Evolutionary conservation across 2,329 filamentous ascomycete genomes (phyloP), one percentile per base, ranked within the genome.

Genomic region (Aureobasidium zeae): DNA sequence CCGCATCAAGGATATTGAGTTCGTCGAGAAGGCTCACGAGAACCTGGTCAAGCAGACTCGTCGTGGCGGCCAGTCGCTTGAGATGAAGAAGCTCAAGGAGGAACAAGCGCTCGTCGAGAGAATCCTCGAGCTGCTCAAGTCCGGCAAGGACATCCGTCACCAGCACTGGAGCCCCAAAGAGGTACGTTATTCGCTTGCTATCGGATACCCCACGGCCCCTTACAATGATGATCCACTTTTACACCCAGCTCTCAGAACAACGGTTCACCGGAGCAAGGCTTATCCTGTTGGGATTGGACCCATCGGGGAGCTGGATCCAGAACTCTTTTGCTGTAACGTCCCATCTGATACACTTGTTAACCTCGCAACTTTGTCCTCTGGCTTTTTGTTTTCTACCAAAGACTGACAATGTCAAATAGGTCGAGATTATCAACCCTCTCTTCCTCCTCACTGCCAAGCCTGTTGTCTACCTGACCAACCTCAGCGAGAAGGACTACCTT

Each of bases 1-100:
- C 60, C 81, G 89, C 51, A 81, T 95, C 65, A 98, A 98, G 73
- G 91, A 98, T 68, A 95, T 95, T 53, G 93, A 98, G 71, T 98
- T 96, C 63, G 80, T 85, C 48, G 88, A 94, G 71, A 98, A 98
- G 76, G 84, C 88, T 3, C 79, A 91, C 45, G 93, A 96, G 65
- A 80, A 76, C 64, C 74, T 94, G 55, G 81, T 83, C 72, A 98
- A 96, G 77, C 89, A 91, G 73, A 98, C 91, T 30, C 77, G 86
- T 53, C 77, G 89, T 69, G 91, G 91, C 59, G 91, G 91, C 35
- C 89, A 98, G 69, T 87, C 82, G 64, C 73, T 98, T 49, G 91
- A 98, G 72, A 86, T 94, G 77, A 98, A 95, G 79, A 96, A 94
- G 73, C 73, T 94, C 53, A 87, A 83, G 63, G 86, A 94, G 63